These are phyloP conservation scores for Metschnikowia reukaufii DNA, from an alignment of 805 yeast genomes.

Conservation along the genomic window DNA sequence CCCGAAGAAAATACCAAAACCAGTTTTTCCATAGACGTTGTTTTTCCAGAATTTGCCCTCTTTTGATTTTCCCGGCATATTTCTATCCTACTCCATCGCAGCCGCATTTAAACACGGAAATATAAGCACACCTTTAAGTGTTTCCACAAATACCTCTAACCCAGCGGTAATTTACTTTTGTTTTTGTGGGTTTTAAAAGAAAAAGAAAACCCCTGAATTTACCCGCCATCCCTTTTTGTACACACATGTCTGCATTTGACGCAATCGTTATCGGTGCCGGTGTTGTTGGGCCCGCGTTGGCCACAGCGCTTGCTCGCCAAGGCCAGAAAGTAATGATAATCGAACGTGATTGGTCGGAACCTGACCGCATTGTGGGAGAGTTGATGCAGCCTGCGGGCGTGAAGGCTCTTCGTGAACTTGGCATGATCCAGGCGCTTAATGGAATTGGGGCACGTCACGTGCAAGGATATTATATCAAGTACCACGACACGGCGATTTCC, in stretches of 20 bases:
- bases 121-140: too few relatives aligned
- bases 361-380: conserved; percentile 97
- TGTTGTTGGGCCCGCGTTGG: conserved; percentile 91
- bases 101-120: too few relatives aligned
- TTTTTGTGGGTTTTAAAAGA: too few relatives aligned
- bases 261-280: conserved; percentile 98
- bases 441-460: conserved; percentile 75
- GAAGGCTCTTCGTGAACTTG: conserved; percentile 75
- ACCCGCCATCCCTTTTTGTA: background rate
- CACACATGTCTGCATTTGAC: conserved; percentile 42
- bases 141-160: too few relatives aligned
- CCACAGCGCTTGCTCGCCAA: conserved; percentile 85
- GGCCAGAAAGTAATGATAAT: conserved; percentile 78
- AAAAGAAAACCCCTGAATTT: too few relatives aligned
- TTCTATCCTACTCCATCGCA: too few relatives aligned
- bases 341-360: conserved; percentile 89
- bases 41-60: too few relatives aligned
- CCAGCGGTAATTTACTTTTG: too few relatives aligned
- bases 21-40: too few relatives aligned
- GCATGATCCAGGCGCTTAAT: conserved; percentile 74
- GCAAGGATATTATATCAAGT: conserved; percentile 79
- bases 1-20: too few relatives aligned
- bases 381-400: conserved; percentile 97
- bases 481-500: conserved; percentile 52
- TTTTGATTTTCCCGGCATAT: too few relatives aligned